Percentiles rank a stretch among this genome's conserved stretches.
Evolutionary conservation across 805 yeast species (phyloP).

Genomic region (Kluyveromyces aestuarii): DNA sequence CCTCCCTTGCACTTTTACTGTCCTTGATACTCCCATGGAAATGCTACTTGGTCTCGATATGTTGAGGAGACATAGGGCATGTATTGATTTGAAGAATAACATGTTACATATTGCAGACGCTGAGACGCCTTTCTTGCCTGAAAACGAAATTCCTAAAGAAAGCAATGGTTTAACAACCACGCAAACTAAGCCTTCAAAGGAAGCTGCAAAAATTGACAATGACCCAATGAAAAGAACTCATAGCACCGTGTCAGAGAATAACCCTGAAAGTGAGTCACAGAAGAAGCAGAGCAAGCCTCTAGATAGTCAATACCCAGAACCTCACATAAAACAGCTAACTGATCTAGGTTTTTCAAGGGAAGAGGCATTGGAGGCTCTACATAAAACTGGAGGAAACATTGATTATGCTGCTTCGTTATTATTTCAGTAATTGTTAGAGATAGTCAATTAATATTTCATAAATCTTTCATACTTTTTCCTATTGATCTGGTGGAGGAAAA

Average conservation of each 20-base stretch:
- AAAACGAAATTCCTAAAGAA: slow-evolving; percentile 52
- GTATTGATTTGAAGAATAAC: slow-evolving; percentile 62
- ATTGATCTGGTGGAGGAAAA: neutral
- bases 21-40: slow-evolving; percentile 64
- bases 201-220: neutral
- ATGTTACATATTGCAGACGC: slow-evolving; percentile 62
- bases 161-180: slow-evolving; percentile 11
- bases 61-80: slow-evolving; percentile 82
- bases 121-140: slow-evolving; percentile 64
- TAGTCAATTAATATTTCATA: neutral
- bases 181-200: neutral
- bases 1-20: slow-evolving; percentile 61
- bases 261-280: neutral
- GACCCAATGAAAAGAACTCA: neutral
- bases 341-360: slow-evolving; percentile 62
- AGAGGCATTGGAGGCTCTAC: slow-evolving; percentile 58
- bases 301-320: slow-evolving; percentile 25
- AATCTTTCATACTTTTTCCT: neutral
- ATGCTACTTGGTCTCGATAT: slow-evolving; percentile 82
- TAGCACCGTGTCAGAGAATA: neutral
- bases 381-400: slow-evolving; percentile 62
- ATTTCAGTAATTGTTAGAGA: slow-evolving; percentile 30
- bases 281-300: neutral
- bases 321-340: slow-evolving; percentile 38
- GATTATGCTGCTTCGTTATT: slow-evolving; percentile 81